Percentiles rank a stretch among this genome's conserved stretches.
Evolutionary conservation across 1,284 basidiomycete species (phyloP).

Genomic region (Omphalotus olearius): DNA sequence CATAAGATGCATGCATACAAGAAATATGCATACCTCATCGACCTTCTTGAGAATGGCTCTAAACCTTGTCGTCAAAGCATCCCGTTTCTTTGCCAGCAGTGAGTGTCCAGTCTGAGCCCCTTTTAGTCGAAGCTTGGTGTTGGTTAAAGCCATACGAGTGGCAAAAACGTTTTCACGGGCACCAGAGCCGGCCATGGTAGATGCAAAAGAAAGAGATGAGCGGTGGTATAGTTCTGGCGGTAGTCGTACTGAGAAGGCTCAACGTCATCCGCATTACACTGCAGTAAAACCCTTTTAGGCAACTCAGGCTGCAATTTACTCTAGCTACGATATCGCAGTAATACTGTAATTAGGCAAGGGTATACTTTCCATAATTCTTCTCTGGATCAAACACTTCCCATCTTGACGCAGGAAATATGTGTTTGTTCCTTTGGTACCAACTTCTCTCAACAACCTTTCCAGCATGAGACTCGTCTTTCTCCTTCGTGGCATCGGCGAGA

Average conservation of each 20-base stretch:
- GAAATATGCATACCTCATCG: slow-evolving; percentile 69
- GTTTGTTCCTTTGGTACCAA: slow-evolving; percentile 96
- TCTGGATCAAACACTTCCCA: slow-evolving; percentile 96
- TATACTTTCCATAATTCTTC: slow-evolving; percentile 88
- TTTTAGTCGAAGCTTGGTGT: slow-evolving; percentile 91
- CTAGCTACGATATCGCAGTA: neutral
- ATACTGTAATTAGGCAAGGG: slow-evolving; percentile 47
- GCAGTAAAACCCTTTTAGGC: too few relatives aligned
- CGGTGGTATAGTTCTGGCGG: neutral
- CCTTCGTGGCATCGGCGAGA: slow-evolving; percentile 91
- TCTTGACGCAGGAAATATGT: slow-evolving; percentile 93
- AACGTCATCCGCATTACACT: too few relatives aligned
- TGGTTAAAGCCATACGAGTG: slow-evolving; percentile 91
- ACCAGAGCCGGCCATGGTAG: slow-evolving; percentile 80
- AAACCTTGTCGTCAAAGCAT: slow-evolving; percentile 92
- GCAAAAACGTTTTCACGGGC: slow-evolving; percentile 91
- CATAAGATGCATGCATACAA: neutral
- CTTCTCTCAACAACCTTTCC: slow-evolving; percentile 97
- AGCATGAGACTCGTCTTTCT: slow-evolving; percentile 98
- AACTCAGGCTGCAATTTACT: neutral
- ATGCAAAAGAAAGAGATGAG: neutral
- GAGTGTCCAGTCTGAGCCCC: slow-evolving; percentile 98
- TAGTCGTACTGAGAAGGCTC: neutral
- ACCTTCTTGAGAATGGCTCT: slow-evolving; percentile 87
- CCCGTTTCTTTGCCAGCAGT: slow-evolving; percentile 94